phyloP scores from a whole-genome alignment of 1,139 yeast species.

The Taphrina deformans region DNA sequence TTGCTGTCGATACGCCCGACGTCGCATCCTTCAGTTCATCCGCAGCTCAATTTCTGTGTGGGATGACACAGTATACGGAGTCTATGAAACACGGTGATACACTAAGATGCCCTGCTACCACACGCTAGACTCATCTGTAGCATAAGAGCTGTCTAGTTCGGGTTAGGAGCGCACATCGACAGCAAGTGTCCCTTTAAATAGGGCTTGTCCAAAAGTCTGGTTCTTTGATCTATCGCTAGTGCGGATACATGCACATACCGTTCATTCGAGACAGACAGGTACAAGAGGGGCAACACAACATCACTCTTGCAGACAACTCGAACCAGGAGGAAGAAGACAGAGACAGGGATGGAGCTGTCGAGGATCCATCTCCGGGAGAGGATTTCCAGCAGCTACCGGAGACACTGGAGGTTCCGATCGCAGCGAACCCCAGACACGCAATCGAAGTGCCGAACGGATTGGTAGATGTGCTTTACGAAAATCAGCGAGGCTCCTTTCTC shows the following conservation, averaged over 20 bases:
- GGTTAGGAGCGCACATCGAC: no score
- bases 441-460: constrained; percentile 34
- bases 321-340: background rate
- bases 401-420: background rate
- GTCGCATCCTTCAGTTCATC: background rate
- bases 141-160: no score
- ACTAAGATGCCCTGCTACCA: background rate
- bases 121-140: background rate
- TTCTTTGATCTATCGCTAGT: no score
- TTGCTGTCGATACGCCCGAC: background rate
- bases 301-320: constrained; percentile 1
- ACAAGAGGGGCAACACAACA: constrained; percentile 4
- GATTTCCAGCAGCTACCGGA: background rate
- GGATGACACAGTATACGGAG: background rate
- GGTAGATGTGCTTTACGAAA: constrained; percentile 54
- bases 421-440: background rate
- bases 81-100: background rate
- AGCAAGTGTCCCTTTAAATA: no score
- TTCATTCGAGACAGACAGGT: background rate
- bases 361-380: background rate
- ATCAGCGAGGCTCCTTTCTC: constrained; percentile 67
- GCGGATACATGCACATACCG: constrained; percentile 10
- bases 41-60: background rate
- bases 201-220: no score
- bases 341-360: background rate